These are phyloP conservation scores for Cadophora sp. DNA, from an alignment of 2,329 filamentous ascomycete species.

Conservation along the genomic window DNA sequence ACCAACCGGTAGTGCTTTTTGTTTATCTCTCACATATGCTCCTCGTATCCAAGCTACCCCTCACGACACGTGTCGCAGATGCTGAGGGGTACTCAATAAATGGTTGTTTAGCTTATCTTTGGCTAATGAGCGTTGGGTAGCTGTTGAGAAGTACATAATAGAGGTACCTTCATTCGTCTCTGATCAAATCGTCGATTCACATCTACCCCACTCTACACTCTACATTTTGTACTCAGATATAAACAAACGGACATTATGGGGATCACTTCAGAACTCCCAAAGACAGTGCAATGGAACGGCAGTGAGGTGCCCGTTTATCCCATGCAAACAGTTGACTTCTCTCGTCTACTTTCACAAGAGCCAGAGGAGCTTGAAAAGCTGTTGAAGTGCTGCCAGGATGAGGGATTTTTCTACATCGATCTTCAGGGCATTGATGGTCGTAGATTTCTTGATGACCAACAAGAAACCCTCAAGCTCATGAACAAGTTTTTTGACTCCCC, in stretches of 20 bases:
- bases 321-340: slow-evolving; percentile 60
- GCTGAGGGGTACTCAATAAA: slow-evolving; percentile 10
- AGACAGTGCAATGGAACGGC: slow-evolving; percentile 57
- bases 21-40: not conserved
- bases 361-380: slow-evolving; percentile 59
- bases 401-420: slow-evolving; percentile 64
- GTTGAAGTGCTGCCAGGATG: slow-evolving; percentile 54
- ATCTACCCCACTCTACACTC: not conserved
- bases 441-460: slow-evolving; percentile 57
- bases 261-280: slow-evolving; percentile 48
- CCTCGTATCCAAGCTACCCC: slow-evolving; percentile 11
- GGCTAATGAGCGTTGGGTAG: slow-evolving; percentile 12
- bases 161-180: slow-evolving; percentile 7
- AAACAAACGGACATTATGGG: slow-evolving; percentile 42
- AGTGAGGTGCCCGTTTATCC: slow-evolving; percentile 56
- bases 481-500: slow-evolving; percentile 60
- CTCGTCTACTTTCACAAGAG: slow-evolving; percentile 59
- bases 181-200: not conserved
- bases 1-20: not conserved
- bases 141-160: slow-evolving; percentile 14
- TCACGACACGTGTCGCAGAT: slow-evolving; percentile 9
- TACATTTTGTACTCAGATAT: not conserved
- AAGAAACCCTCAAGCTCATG: slow-evolving; percentile 60
- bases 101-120: slow-evolving; percentile 17
- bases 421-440: slow-evolving; percentile 59